Conservation (phyloP, 2,329 filamentous ascomycete genomes). For the Thelonectria blattea region DNA sequence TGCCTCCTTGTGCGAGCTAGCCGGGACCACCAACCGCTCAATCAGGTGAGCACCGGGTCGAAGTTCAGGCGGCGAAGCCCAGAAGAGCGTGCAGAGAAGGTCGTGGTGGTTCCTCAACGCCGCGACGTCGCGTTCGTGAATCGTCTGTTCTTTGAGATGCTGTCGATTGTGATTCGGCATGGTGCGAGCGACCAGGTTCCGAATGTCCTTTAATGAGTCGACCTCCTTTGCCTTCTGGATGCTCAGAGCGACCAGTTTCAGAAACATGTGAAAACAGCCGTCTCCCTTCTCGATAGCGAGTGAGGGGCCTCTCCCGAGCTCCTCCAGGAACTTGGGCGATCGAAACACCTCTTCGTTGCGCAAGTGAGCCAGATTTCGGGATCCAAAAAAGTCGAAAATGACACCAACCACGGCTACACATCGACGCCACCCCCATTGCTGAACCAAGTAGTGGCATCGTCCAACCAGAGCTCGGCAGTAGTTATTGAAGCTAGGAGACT, state of each 20-base stretch:
- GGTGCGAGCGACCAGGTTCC: constrained; percentile 65
- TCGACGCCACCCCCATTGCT: constrained; percentile 70
- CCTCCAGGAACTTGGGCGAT: constrained; percentile 66
- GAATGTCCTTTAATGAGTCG: constrained; percentile 61
- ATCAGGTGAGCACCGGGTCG: constrained; percentile 61
- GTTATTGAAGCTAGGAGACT: constrained; percentile 67
- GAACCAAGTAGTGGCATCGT: constrained; percentile 67
- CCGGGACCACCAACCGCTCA: constrained; percentile 64
- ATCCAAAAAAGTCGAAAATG: constrained; percentile 73
- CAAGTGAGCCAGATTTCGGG: constrained; percentile 65
- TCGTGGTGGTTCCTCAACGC: constrained; percentile 73
- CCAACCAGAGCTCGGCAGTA: constrained; percentile 66
- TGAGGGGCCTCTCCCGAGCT: constrained; percentile 54
- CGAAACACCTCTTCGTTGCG: constrained; percentile 68
- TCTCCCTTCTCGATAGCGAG: constrained; percentile 61
- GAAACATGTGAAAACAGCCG: constrained; percentile 70
- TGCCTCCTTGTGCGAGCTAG: constrained; percentile 69
- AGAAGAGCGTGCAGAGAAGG: constrained; percentile 69
- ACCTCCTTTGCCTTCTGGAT: constrained; percentile 57
- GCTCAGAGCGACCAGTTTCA: constrained; percentile 66
- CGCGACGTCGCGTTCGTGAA: constrained; percentile 66
- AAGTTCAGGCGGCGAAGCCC: constrained; percentile 62
- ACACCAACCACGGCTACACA: constrained; percentile 63
- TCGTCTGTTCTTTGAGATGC: constrained; percentile 66
- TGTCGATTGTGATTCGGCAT: constrained; percentile 71